Conservation (phyloP, 2,329 filamentous ascomycete species). For the Alternaria hordeiaustralica region DNA sequence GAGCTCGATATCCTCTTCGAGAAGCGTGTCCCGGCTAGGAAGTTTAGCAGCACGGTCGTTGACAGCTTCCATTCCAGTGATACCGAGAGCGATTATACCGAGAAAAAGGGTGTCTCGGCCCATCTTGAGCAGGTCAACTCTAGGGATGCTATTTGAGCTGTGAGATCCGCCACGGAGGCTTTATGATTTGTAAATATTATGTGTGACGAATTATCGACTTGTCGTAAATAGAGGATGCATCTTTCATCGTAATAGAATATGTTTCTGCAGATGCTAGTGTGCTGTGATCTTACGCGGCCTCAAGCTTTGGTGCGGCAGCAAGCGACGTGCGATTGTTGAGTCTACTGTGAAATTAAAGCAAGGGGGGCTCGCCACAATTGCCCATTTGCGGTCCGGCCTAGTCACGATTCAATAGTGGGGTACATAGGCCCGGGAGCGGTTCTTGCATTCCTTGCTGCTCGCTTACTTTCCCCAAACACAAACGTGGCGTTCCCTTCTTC, state of each 20-base stretch:
- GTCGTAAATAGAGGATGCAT: not conserved
- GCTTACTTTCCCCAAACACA: not conserved
- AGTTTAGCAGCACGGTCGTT: slow-evolving; percentile 39
- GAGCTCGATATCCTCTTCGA: slow-evolving; percentile 88
- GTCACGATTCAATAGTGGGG: not conserved
- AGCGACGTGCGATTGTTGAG: not conserved
- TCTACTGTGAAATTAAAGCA: not conserved
- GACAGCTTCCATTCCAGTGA: slow-evolving; percentile 30
- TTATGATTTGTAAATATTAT: slow-evolving; percentile 7
- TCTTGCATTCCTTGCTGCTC: not conserved
- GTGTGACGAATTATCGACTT: not conserved
- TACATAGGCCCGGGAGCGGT: not conserved
- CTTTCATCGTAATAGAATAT: not conserved
- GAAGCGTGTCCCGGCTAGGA: slow-evolving; percentile 41
- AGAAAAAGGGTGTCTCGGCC: slow-evolving; percentile 32
- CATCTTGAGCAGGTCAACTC: slow-evolving; percentile 36
- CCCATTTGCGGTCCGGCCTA: not conserved
- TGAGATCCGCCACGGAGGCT: not conserved
- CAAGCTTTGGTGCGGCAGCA: not conserved
- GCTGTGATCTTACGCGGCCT: not conserved
- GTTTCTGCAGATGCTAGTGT: not conserved
- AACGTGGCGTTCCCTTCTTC: not conserved
- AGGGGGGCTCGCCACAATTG: not conserved
- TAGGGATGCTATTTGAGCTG: slow-evolving; percentile 10
- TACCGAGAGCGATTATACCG: slow-evolving; percentile 25